Evolutionary conservation across 2,329 filamentous ascomycete genomes (phyloP).

Genomic region (Dichotomopilus funicola): DNA sequence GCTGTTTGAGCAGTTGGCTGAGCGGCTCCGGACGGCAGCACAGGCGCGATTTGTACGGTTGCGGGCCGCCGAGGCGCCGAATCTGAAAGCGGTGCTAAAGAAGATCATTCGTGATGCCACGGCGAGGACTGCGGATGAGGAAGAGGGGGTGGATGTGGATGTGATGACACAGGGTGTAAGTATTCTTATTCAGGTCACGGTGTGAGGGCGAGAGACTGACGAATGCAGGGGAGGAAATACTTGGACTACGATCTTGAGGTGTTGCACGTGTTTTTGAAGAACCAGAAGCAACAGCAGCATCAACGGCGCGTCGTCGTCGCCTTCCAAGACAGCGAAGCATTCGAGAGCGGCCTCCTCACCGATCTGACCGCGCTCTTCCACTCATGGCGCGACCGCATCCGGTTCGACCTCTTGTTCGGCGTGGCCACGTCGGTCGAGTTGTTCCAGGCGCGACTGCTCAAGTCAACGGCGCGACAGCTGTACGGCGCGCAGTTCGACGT

Average conservation of each 20-base stretch:
- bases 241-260: constrained; percentile 75
- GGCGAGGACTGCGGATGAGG: constrained; percentile 40
- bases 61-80: constrained; percentile 63
- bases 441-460: constrained; percentile 66
- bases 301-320: constrained; percentile 61
- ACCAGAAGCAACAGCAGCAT: constrained; percentile 32
- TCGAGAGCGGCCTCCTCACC: constrained; percentile 64
- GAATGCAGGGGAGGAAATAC: constrained; percentile 51
- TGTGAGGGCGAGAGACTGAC: background rate
- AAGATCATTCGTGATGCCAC: constrained; percentile 64
- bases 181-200: background rate
- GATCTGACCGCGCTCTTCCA: constrained; percentile 64
- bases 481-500: constrained; percentile 71
- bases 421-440: constrained; percentile 77
- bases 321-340: constrained; percentile 77
- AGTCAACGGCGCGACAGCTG: constrained; percentile 59
- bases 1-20: constrained; percentile 64
- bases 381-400: constrained; percentile 69
- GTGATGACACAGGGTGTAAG: constrained; percentile 41
- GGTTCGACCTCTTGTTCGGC: constrained; percentile 70
- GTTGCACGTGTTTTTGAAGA: constrained; percentile 53
- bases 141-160: constrained; percentile 44
- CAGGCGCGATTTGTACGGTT: constrained; percentile 57
- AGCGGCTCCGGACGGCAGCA: constrained; percentile 42
- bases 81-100: constrained; percentile 66